A percentile compares a stretch with the other conserved stretches of the same genome.
Evolutionary conservation across 768 basidiomycete species (phyloP).

Genomic region (Russula griseocarnosa): DNA sequence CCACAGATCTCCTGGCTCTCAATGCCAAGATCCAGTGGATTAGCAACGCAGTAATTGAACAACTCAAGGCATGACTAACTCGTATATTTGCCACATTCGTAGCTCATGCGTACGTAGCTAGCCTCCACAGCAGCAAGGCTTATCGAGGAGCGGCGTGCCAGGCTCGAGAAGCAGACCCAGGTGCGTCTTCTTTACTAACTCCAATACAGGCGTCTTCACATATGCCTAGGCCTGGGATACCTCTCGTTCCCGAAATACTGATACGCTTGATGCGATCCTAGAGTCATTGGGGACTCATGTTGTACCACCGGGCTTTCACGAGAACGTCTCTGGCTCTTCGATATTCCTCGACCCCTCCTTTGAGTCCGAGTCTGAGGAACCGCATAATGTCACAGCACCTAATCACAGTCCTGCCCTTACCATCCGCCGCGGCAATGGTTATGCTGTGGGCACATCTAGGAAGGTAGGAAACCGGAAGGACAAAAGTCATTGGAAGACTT

Average conservation of each 20-base stretch:
- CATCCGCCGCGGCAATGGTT: constrained; percentile 32
- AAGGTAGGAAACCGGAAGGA: constrained; percentile 36
- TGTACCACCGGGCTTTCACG: constrained; percentile 76
- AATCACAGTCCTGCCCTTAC: constrained; percentile 45
- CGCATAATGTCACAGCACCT: constrained; percentile 25
- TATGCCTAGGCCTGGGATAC: constrained; percentile 63
- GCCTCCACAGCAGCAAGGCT: constrained; percentile 69
- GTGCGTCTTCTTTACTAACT: constrained; percentile 36
- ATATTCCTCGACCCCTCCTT: constrained; percentile 77
- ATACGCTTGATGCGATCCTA: constrained; percentile 62
- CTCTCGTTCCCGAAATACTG: constrained; percentile 53
- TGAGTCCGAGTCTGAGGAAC: constrained; percentile 35
- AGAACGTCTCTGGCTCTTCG: constrained; percentile 60
- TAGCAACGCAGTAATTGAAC: constrained; percentile 66
- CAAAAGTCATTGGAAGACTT: constrained; percentile 68
- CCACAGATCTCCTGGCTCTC: constrained; percentile 68
- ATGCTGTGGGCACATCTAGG: constrained; percentile 10
- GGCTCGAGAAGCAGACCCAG: constrained; percentile 57
- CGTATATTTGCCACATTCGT: neutral
- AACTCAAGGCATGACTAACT: constrained; percentile 58
- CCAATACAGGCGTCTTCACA: neutral
- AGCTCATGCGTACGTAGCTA: constrained; percentile 42
- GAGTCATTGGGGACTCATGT: constrained; percentile 68
- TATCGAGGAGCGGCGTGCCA: constrained; percentile 65
- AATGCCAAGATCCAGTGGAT: constrained; percentile 82